phyloP scores from a whole-genome alignment of 176 grass and related monocot species.

The Triticum dicoccoides region DNA sequence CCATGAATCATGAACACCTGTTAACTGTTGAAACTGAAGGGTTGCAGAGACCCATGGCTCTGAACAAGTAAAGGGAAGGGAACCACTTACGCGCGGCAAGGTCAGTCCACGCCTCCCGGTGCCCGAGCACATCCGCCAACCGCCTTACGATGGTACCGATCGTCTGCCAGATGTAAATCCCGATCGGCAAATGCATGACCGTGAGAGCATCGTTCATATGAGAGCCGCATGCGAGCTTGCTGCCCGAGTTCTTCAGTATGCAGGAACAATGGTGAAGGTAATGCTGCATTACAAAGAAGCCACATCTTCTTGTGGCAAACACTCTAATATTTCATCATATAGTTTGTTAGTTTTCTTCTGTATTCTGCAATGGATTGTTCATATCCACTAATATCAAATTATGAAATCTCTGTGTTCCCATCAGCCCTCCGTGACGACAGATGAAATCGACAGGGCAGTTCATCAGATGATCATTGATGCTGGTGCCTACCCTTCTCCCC shows the following conservation, averaged over 20 bases:
- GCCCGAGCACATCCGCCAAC: slow-evolving; percentile 56
- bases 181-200: slow-evolving; percentile 64
- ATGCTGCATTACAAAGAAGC: neutral
- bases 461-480: slow-evolving; percentile 83
- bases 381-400: neutral
- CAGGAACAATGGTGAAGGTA: slow-evolving; percentile 72
- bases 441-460: slow-evolving; percentile 91
- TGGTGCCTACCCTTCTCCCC: slow-evolving; percentile 85
- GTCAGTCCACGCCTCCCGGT: slow-evolving; percentile 56
- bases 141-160: slow-evolving; percentile 51
- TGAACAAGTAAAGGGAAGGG: slow-evolving; percentile 36
- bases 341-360: neutral
- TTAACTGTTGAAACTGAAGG: slow-evolving; percentile 37
- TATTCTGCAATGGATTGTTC: neutral
- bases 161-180: slow-evolving; percentile 55
- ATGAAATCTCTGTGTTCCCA: neutral
- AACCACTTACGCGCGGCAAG: slow-evolving; percentile 53
- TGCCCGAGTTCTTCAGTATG: slow-evolving; percentile 68
- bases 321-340: neutral
- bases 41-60: slow-evolving; percentile 29
- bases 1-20: neutral
- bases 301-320: neutral
- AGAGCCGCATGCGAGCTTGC: slow-evolving; percentile 62
- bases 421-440: slow-evolving; percentile 75
- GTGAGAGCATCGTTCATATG: slow-evolving; percentile 61